Conservation (phyloP, 1,284 basidiomycete genomes). For the Exobasidium rhododendri region DNA sequence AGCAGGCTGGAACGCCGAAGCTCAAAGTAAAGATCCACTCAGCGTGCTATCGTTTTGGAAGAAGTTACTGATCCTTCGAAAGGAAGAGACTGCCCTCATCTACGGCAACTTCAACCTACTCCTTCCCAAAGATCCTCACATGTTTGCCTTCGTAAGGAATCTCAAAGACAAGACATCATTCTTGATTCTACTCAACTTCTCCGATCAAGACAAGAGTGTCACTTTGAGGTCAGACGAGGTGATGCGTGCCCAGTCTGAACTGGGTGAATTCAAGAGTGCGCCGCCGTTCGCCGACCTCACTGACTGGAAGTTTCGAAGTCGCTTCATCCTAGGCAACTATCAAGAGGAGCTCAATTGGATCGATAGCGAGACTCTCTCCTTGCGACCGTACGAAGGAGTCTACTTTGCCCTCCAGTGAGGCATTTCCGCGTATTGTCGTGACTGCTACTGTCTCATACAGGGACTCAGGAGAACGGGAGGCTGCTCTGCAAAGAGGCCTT, state of each 20-base stretch:
- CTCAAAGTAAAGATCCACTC: constrained; percentile 59
- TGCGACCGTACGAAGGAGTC: not conserved
- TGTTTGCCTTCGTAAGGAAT: not conserved
- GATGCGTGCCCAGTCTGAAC: too few relatives aligned
- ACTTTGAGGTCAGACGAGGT: too few relatives aligned
- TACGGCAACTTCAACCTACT: not conserved
- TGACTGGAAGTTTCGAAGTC: too few relatives aligned
- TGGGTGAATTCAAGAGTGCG: too few relatives aligned
- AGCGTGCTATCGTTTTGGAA: constrained; percentile 67
- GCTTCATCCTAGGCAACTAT: not conserved
- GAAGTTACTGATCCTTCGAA: constrained; percentile 61
- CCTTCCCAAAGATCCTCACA: not conserved
- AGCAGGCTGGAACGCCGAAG: constrained; percentile 63
- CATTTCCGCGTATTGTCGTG: too few relatives aligned
- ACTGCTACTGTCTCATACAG: too few relatives aligned
- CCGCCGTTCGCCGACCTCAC: too few relatives aligned
- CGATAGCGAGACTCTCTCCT: not conserved
- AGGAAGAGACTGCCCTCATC: constrained; percentile 54
- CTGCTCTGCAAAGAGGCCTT: too few relatives aligned
- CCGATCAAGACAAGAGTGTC: not conserved
- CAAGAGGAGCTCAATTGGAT: not conserved
- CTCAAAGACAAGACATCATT: not conserved
- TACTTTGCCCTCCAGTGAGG: too few relatives aligned
- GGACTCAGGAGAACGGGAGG: too few relatives aligned
- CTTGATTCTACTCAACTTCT: not conserved